Evolutionary conservation across 2,329 filamentous ascomycete species (phyloP).

Genomic region (Talaromyces piceae): DNA sequence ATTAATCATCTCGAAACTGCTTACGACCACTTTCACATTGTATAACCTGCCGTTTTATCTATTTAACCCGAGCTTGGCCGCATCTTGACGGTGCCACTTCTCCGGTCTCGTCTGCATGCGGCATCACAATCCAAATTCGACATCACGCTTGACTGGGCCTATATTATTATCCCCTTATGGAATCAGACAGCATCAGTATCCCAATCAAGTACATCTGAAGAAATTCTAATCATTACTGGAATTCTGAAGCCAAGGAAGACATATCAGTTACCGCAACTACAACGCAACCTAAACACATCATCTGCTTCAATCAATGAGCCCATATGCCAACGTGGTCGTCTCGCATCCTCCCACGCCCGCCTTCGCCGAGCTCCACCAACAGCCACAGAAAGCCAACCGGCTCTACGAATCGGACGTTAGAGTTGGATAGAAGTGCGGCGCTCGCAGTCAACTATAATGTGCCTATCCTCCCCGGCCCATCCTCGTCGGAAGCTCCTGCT

Average conservation of each 20-base stretch:
- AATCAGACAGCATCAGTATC: no score
- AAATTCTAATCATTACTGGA: no score
- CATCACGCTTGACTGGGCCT: neutral
- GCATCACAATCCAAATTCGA: neutral
- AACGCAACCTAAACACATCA: neutral
- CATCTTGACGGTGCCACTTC: neutral
- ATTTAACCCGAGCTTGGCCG: neutral
- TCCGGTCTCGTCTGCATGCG: neutral
- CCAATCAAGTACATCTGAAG: no score
- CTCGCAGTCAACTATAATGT: constrained; percentile 15
- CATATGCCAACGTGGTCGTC: constrained; percentile 31
- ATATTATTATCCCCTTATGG: no score
- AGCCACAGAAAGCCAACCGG: constrained; percentile 4
- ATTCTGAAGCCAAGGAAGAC: neutral
- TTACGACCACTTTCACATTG: neutral
- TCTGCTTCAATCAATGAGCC: constrained; percentile 12
- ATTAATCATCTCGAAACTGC: no score
- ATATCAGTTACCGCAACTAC: neutral
- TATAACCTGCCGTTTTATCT: neutral
- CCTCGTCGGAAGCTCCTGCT: no score
- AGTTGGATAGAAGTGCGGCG: constrained; percentile 15
- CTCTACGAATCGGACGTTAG: constrained; percentile 2
- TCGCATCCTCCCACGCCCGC: constrained; percentile 24
- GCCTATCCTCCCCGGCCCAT: constrained; percentile 3
- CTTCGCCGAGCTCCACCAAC: constrained; percentile 17